These are phyloP conservation scores for Cicer pinnatifidum DNA, from an alignment of 306 rosid genomes.

Conservation along the genomic window DNA sequence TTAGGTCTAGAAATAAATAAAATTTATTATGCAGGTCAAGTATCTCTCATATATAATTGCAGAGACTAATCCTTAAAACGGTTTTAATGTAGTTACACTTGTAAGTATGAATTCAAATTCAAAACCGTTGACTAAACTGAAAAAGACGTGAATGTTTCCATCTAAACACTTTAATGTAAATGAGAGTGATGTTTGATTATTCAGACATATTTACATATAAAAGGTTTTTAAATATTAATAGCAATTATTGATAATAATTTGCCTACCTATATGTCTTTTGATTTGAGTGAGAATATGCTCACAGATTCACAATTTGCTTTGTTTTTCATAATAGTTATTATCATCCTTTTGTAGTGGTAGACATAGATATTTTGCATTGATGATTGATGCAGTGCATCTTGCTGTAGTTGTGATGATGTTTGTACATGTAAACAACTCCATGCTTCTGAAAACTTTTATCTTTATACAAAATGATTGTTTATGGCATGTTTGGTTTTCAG, in stretches of 20 bases:
- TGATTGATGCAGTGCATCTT: constrained; percentile 31
- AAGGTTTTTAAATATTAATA: constrained; percentile 20
- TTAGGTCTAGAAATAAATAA: constrained; percentile 5
- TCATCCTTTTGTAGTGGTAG: constrained; percentile 5
- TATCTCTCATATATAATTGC: background rate
- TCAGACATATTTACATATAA: background rate
- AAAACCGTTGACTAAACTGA: background rate
- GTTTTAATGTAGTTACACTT: background rate
- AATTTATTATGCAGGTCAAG: background rate
- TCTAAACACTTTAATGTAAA: background rate
- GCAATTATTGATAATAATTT: constrained; percentile 19
- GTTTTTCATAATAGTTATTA: background rate
- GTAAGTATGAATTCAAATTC: background rate
- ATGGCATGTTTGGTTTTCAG: background rate
- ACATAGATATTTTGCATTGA: constrained; percentile 1
- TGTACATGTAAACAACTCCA: background rate
- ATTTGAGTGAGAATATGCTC: constrained; percentile 9
- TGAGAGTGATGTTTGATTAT: background rate
- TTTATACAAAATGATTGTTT: background rate
- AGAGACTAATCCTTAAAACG: background rate
- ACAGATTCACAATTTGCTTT: constrained; percentile 25
- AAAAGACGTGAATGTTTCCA: background rate
- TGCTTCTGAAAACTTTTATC: background rate
- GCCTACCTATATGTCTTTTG: background rate
- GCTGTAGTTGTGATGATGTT: constrained; percentile 5